A percentile compares a stretch with the other conserved stretches of the same genome.
phyloP scores from a whole-genome alignment of 768 basidiomycete genomes.

The Pholiota microspora region DNA sequence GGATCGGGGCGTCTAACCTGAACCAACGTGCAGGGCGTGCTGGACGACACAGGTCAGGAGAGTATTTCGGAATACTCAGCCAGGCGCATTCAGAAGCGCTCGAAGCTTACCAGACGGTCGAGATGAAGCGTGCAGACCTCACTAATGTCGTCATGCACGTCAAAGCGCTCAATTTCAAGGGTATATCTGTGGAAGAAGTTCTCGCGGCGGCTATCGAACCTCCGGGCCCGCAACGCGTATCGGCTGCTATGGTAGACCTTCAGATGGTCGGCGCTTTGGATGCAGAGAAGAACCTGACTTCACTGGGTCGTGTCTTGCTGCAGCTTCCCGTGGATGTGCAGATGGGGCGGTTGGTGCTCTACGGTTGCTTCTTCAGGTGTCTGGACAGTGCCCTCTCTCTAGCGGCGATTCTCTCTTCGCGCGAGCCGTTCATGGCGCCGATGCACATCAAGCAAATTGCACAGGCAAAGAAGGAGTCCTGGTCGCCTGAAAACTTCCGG shows the following conservation, averaged over 20 bases:
- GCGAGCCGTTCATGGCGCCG: conserved; percentile 89
- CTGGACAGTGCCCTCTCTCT: conserved; percentile 84
- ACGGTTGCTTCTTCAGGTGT: conserved; percentile 91
- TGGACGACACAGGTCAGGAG: conserved; percentile 86
- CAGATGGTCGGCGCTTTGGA: conserved; percentile 89
- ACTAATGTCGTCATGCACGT: conserved; percentile 96
- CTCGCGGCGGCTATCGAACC: conserved; percentile 85
- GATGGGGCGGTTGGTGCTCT: conserved; percentile 85
- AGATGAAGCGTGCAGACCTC: conserved; percentile 91
- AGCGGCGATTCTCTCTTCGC: conserved; percentile 87
- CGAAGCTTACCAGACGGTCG: conserved; percentile 83
- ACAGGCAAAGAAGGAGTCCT: conserved; percentile 68
- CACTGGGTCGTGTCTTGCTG: conserved; percentile 84
- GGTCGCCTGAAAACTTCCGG: conserved; percentile 75
- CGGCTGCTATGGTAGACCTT: conserved; percentile 75
- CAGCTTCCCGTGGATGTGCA: conserved; percentile 89
- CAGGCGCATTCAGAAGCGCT: conserved; percentile 57
- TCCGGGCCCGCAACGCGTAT: conserved; percentile 73
- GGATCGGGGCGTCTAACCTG: conserved; percentile 88
- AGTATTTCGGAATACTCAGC: conserved; percentile 86
- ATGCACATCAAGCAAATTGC: conserved; percentile 73
- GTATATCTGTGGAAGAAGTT: conserved; percentile 84
- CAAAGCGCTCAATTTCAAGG: conserved; percentile 88
- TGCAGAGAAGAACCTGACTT: conserved; percentile 69
- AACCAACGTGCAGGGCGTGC: conserved; percentile 92